These are phyloP conservation scores for Eimeria necatrix DNA, from an alignment of 169 alveolate genomes.

Conservation along the genomic window DNA sequence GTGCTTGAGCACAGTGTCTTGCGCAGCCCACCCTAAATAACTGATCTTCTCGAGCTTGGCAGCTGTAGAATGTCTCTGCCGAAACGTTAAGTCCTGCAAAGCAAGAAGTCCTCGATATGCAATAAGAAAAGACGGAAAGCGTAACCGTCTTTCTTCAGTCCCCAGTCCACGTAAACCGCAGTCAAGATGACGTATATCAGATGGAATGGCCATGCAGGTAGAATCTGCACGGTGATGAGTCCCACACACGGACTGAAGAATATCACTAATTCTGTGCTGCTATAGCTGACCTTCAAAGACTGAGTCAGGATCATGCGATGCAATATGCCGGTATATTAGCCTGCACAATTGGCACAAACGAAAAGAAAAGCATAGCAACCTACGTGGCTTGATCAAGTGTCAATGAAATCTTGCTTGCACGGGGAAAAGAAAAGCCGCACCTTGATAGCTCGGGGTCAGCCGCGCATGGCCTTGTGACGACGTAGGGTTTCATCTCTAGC, in stretches of 20 bases:
- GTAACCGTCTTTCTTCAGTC: too few species aligned
- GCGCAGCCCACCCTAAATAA: slow-evolving; percentile 50
- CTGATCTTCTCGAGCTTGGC: slow-evolving; percentile 83
- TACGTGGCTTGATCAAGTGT: too few species aligned
- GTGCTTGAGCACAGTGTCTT: not conserved
- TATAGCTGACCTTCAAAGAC: slow-evolving; percentile 71
- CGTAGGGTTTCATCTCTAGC: slow-evolving; percentile 68
- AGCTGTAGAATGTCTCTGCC: slow-evolving; percentile 83
- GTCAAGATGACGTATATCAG: too few species aligned
- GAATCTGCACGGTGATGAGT: too few species aligned
- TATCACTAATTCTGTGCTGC: too few species aligned
- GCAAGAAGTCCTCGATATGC: not conserved
- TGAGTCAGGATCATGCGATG: slow-evolving; percentile 60
- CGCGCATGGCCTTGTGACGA: slow-evolving; percentile 75
- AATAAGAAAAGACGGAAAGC: too few species aligned
- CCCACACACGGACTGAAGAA: too few species aligned
- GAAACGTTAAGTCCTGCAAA: slow-evolving; percentile 80
- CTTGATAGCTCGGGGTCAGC: slow-evolving; percentile 80
- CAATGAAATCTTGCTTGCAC: not conserved
- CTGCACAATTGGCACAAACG: not conserved
- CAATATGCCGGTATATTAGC: slow-evolving; percentile 67
- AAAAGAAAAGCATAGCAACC: not conserved
- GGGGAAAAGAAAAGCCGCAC: not conserved
- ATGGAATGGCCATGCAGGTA: too few species aligned
- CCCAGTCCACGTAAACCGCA: too few species aligned